phyloP scores from a whole-genome alignment of 2,329 filamentous ascomycete species.

The Neofusicoccum parvum region DNA sequence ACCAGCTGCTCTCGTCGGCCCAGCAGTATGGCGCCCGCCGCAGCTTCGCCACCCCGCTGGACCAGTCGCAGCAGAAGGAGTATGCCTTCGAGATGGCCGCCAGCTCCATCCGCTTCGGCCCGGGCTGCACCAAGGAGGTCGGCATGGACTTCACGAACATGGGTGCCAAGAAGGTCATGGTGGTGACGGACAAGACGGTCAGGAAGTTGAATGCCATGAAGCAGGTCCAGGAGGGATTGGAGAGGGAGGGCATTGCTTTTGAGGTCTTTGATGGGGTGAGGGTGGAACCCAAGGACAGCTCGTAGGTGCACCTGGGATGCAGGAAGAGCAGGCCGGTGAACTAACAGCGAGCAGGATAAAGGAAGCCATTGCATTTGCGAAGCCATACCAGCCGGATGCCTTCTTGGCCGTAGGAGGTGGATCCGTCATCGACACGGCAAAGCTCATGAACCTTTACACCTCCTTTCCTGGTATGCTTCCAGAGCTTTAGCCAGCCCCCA shows the following conservation, averaged over 20 bases:
- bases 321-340: too few relatives aligned
- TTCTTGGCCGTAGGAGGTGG: conserved; percentile 91
- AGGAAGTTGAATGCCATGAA: conserved; percentile 83
- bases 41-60: conserved; percentile 74
- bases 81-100: conserved; percentile 99
- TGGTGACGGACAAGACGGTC: conserved; percentile 88
- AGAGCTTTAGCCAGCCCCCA: not conserved
- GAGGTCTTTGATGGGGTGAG: conserved; percentile 78
- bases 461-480: conserved; percentile 63
- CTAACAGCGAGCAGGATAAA: conserved; percentile 62
- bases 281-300: conserved; percentile 93
- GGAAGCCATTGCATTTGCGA: conserved; percentile 85
- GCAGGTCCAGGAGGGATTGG: conserved; percentile 80
- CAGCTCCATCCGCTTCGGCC: conserved; percentile 90
- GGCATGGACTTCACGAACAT: conserved; percentile 98
- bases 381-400: conserved; percentile 78
- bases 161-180: conserved; percentile 81
- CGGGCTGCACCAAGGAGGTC: conserved; percentile 90
- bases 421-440: conserved; percentile 96
- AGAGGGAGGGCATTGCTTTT: conserved; percentile 76
- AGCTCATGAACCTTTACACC: conserved; percentile 96
- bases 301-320: conserved; percentile 54
- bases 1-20: conserved; percentile 32
- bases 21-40: conserved; percentile 53
- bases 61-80: conserved; percentile 76